These are phyloP conservation scores for Neoboletus subvelutipes DNA, from an alignment of 768 basidiomycete genomes.

Conservation along the genomic window DNA sequence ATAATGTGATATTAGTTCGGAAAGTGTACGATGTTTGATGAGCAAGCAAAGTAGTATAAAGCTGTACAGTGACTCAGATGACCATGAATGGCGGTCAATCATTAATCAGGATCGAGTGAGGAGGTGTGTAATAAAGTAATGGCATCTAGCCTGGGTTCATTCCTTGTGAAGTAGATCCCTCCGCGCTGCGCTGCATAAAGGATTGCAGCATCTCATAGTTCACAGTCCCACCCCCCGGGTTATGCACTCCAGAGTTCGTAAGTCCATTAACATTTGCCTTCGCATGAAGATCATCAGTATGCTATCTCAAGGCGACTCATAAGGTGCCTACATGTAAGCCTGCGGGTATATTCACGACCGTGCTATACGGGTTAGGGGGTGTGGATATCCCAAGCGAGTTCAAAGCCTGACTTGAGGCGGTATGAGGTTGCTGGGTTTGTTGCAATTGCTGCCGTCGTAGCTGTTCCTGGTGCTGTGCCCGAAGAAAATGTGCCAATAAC, in stretches of 20 bases:
- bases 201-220: conserved; percentile 46
- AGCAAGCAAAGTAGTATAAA: conserved; percentile 17
- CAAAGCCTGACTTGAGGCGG: conserved; percentile 12
- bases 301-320: not conserved
- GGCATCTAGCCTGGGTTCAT: conserved; percentile 16
- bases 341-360: conserved; percentile 12
- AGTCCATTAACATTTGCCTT: conserved; percentile 17
- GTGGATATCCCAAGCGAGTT: conserved; percentile 16
- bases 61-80: not conserved
- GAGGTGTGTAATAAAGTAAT: not conserved
- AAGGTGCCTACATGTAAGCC: conserved; percentile 19
- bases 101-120: not conserved
- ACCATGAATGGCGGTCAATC: not conserved
- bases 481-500: conserved; percentile 15
- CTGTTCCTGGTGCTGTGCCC: conserved; percentile 17
- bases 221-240: conserved; percentile 25
- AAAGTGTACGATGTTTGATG: not conserved
- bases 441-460: conserved; percentile 30
- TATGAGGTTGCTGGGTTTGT: conserved; percentile 19
- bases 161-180: conserved; percentile 28
- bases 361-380: conserved; percentile 6
- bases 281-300: not conserved
- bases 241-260: conserved; percentile 22
- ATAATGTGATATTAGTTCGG: conserved; percentile 8
- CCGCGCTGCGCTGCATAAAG: conserved; percentile 42